Percentiles rank a stretch among this genome's conserved stretches.
These are phyloP conservation scores for Ceratocystis variospora DNA, from an alignment of 2,329 filamentous ascomycete species.

Conservation along the genomic window DNA sequence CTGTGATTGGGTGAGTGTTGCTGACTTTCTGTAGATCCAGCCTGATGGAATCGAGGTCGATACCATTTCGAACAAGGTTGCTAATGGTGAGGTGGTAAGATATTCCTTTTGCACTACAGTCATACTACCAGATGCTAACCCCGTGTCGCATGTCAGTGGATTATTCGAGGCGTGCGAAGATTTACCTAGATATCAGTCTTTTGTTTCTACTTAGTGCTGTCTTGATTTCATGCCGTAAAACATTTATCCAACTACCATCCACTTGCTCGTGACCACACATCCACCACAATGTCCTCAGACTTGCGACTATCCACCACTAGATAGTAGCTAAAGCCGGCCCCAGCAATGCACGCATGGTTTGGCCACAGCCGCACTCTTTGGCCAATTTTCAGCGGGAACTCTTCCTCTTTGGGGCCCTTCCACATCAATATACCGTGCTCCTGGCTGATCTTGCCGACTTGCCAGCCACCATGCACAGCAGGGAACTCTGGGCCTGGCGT, in stretches of 20 bases:
- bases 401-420: constrained; percentile 32
- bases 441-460: constrained; percentile 59
- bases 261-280: constrained; percentile 59
- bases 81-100: constrained; percentile 68
- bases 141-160: constrained; percentile 1
- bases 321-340: constrained; percentile 58
- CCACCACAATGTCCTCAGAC: constrained; percentile 47
- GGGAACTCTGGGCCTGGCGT: constrained; percentile 33
- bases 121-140: neutral
- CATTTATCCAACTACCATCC: constrained; percentile 42
- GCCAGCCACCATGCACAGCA: constrained; percentile 40
- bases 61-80: constrained; percentile 57
- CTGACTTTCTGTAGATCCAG: constrained; percentile 44
- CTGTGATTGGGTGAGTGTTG: constrained; percentile 9
- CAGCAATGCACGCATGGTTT: constrained; percentile 68
- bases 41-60: constrained; percentile 69
- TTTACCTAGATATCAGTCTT: neutral
- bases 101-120: constrained; percentile 16
- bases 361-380: constrained; percentile 60
- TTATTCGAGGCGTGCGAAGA: neutral
- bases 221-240: neutral
- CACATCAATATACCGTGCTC: constrained; percentile 64
- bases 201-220: neutral
- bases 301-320: constrained; percentile 51
- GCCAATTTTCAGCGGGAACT: constrained; percentile 43